phyloP scores from a whole-genome alignment of 192 early-diverging fungal species.

The Phlyctochytrium arcticum region DNA sequence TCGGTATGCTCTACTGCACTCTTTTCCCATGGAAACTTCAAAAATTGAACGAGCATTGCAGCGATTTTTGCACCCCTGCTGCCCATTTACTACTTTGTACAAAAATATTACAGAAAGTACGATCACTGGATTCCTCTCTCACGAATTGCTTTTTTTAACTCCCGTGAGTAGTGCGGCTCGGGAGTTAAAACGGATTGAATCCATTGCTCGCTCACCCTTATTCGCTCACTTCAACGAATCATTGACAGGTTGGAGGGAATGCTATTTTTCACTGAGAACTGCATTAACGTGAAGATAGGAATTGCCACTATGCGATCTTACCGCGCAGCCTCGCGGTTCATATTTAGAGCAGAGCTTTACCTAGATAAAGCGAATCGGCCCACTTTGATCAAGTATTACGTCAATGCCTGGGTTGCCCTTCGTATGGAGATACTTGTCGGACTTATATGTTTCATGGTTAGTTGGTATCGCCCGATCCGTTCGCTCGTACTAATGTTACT shows the following conservation, averaged over 20 bases:
- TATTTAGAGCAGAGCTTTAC: not conserved
- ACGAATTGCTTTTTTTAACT: not conserved
- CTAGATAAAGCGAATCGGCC: conserved; percentile 6
- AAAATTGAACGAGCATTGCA: not conserved
- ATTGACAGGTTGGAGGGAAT: conserved; percentile 19
- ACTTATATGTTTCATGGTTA: not conserved
- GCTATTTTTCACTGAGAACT: no score
- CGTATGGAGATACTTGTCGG: conserved; percentile 4
- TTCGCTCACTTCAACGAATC: conserved; percentile 62
- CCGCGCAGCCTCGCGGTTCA: conserved; percentile 25
- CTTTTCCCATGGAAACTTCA: not conserved
- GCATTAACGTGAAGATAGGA: conserved; percentile 44
- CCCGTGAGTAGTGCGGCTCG: conserved; percentile 8
- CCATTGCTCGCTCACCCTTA: conserved; percentile 69
- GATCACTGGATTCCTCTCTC: no score
- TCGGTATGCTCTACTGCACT: not conserved
- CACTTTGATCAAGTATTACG: conserved; percentile 2
- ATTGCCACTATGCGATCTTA: conserved; percentile 65
- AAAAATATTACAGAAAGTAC: conserved; percentile 29
- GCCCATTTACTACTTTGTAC: conserved; percentile 28
- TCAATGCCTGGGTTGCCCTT: conserved; percentile 13
- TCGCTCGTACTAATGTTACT: not conserved
- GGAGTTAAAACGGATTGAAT: conserved; percentile 67
- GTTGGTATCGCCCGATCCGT: not conserved
- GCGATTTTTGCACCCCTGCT: conserved; percentile 13